phyloP scores from a whole-genome alignment of 1,284 basidiomycete species.

The Malassezia cuniculi region DNA sequence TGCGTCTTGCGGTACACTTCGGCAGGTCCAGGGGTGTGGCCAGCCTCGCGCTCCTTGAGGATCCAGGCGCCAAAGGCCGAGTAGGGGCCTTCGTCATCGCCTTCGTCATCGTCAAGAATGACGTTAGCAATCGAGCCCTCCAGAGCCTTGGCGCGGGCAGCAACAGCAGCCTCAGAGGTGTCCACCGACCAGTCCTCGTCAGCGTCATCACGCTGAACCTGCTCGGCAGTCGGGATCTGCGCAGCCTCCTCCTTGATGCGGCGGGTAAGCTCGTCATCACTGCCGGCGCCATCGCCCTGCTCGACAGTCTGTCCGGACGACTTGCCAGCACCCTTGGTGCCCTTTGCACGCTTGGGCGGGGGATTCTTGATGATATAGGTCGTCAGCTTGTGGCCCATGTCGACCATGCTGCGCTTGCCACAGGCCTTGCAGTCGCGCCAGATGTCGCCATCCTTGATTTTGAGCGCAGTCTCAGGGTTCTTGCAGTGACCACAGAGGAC shows the following conservation, averaged over 20 bases:
- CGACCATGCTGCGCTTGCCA: slow-evolving; percentile 75
- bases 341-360: slow-evolving; percentile 54
- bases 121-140: slow-evolving; percentile 55
- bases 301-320: slow-evolving; percentile 61
- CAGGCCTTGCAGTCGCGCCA: slow-evolving; percentile 97
- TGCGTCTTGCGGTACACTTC: slow-evolving; percentile 78
- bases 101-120: slow-evolving; percentile 50
- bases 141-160: slow-evolving; percentile 67
- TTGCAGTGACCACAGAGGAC: slow-evolving; percentile 96
- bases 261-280: slow-evolving; percentile 47
- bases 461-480: slow-evolving; percentile 95
- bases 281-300: slow-evolving; percentile 44
- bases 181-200: slow-evolving; percentile 75
- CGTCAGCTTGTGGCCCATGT: slow-evolving; percentile 93
- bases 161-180: slow-evolving; percentile 80
- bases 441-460: slow-evolving; percentile 72
- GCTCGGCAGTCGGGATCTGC: slow-evolving; percentile 48
- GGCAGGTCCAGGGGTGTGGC: slow-evolving; percentile 48
- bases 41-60: slow-evolving; percentile 58
- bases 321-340: slow-evolving; percentile 42
- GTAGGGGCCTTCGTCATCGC: slow-evolving; percentile 64
- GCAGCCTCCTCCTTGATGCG: slow-evolving; percentile 51
- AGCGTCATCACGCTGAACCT: slow-evolving; percentile 47
- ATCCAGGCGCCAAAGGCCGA: slow-evolving; percentile 72
- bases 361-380: slow-evolving; percentile 98